Evolutionary conservation across 306 rosid genomes (phyloP).

Genomic region (Cucumis hystrix): DNA sequence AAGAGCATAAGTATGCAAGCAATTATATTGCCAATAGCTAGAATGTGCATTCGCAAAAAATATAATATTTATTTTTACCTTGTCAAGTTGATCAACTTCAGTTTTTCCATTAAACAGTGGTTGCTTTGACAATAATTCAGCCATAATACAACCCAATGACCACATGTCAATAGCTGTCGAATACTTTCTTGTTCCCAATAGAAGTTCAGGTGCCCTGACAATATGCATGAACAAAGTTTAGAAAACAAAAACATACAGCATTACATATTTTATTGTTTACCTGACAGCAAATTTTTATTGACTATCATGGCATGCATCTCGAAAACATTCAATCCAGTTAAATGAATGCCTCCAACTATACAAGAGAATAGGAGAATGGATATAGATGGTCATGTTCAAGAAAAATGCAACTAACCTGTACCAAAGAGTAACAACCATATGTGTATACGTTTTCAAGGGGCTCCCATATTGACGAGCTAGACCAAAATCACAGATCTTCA

Average conservation of each 20-base stretch:
- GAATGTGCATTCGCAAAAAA: background rate
- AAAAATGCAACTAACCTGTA: conserved; percentile 55
- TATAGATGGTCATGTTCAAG: background rate
- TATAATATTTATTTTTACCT: conserved; percentile 29
- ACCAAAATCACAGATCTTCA: conserved; percentile 97
- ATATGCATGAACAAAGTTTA: background rate
- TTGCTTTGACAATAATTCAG: conserved; percentile 84
- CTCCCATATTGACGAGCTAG: conserved; percentile 99
- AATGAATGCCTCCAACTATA: background rate
- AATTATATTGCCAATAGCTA: background rate
- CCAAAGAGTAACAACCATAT: conserved; percentile 99
- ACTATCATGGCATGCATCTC: background rate
- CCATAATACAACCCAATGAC: conserved; percentile 99
- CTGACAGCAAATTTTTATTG: background rate
- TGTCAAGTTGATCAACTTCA: conserved; percentile 95
- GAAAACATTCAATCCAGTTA: background rate
- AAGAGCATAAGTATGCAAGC: background rate
- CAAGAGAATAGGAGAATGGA: background rate
- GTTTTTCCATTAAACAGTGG: conserved; percentile 90
- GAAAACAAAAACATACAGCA: background rate
- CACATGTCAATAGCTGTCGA: conserved; percentile 97
- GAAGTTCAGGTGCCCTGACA: conserved; percentile 92
- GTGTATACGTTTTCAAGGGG: conserved; percentile 95
- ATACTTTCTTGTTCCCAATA: conserved; percentile 73
- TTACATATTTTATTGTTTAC: background rate